These are phyloP conservation scores for Gnomoniopsis sp. DNA, from an alignment of 2,329 filamentous ascomycete species.

Conservation along the genomic window DNA sequence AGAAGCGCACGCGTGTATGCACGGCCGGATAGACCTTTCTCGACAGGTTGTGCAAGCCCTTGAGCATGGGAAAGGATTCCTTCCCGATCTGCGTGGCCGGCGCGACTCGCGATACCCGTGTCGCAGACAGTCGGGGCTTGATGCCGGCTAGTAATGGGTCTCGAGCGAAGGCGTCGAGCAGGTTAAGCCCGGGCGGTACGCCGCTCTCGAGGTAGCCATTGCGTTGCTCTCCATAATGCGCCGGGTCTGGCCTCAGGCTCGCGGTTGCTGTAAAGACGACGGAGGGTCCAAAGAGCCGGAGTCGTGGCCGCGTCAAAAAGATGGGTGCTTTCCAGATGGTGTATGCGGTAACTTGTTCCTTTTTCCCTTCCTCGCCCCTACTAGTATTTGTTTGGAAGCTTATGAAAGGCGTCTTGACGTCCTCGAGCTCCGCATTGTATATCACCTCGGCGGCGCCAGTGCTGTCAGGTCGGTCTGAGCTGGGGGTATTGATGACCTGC, in stretches of 20 bases:
- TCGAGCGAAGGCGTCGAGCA: constrained; percentile 69
- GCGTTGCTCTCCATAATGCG: constrained; percentile 37
- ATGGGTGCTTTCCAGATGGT: constrained; percentile 60
- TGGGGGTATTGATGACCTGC: constrained; percentile 57
- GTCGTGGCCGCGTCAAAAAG: constrained; percentile 56
- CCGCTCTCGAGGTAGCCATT: constrained; percentile 69
- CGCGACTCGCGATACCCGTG: constrained; percentile 70
- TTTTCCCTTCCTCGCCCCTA: constrained; percentile 24
- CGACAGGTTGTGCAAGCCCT: constrained; percentile 58
- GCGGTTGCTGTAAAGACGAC: constrained; percentile 63
- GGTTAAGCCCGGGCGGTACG: constrained; percentile 66
- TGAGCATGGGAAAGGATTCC: constrained; percentile 61
- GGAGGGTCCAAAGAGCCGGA: constrained; percentile 63
- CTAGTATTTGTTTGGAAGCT: constrained; percentile 40
- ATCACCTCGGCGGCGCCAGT: constrained; percentile 56
- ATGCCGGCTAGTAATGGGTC: constrained; percentile 62
- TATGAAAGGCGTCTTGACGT: constrained; percentile 48
- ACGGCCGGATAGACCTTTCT: constrained; percentile 66
- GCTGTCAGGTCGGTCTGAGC: constrained; percentile 41
- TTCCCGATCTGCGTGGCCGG: constrained; percentile 59
- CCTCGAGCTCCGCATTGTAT: constrained; percentile 50
- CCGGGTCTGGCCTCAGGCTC: constrained; percentile 52
- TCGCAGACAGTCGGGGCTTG: constrained; percentile 66
- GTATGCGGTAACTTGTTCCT: constrained; percentile 35
- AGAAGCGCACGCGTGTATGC: constrained; percentile 71